Percentiles rank a stretch among this genome's conserved stretches.
Evolutionary conservation across 2,329 filamentous ascomycete genomes (phyloP).

Genomic region (Tothia fuscella): DNA sequence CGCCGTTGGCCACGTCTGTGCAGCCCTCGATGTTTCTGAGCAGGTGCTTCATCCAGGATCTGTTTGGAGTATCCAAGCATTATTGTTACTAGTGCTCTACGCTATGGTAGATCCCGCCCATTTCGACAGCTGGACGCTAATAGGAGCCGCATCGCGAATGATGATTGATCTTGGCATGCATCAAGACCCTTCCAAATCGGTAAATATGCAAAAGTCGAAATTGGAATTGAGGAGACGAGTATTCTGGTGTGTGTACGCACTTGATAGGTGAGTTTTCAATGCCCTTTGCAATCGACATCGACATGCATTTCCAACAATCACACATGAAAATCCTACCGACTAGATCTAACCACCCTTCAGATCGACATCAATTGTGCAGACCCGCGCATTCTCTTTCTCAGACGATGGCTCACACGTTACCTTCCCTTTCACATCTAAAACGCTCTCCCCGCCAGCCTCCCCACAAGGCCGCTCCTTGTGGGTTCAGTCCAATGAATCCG

Average conservation of each 20-base stretch:
- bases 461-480: conserved; percentile 41
- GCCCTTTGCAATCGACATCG: background rate
- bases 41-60: conserved; percentile 76
- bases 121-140: conserved; percentile 88
- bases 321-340: background rate
- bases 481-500: conserved; percentile 51
- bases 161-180: conserved; percentile 85
- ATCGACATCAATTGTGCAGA: conserved; percentile 78
- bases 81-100: conserved; percentile 78
- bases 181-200: conserved; percentile 70
- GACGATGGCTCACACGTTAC: conserved; percentile 76
- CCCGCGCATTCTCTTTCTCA: conserved; percentile 82
- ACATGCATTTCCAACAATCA: background rate
- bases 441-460: conserved; percentile 27
- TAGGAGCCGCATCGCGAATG: conserved; percentile 79
- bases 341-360: conserved; percentile 29
- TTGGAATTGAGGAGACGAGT: conserved; percentile 70
- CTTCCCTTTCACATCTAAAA: conserved; percentile 46
- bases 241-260: conserved; percentile 81
- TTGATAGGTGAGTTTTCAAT: conserved; percentile 55
- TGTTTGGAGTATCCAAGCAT: conserved; percentile 72
- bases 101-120: conserved; percentile 80
- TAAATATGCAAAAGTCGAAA: conserved; percentile 53
- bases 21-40: conserved; percentile 67
- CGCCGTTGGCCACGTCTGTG: conserved; percentile 47